Conservation (phyloP, 176 grass and related monocot species). For the Themeda triandra region DNA sequence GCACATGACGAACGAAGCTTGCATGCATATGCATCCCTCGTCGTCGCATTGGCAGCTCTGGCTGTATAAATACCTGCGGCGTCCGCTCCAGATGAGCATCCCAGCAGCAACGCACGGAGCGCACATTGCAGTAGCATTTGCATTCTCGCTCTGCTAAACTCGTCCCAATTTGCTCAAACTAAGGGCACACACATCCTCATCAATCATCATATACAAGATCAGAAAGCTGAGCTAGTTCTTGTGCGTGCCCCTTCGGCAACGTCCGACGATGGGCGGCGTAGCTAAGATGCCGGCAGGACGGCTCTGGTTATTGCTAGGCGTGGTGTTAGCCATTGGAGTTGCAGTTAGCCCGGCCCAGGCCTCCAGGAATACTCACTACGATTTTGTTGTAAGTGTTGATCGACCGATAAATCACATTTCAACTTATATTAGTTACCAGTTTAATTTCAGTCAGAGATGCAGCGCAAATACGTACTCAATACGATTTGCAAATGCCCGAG, state of each 20-base stretch:
- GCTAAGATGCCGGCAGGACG: not conserved
- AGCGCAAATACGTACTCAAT: too few species aligned
- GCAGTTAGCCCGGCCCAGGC: constrained; percentile 5
- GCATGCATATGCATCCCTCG: not conserved
- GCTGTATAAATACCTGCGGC: not conserved
- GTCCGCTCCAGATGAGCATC: not conserved
- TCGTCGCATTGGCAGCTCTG: not conserved
- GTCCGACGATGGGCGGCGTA: constrained; percentile 11
- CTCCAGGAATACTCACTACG: constrained; percentile 24
- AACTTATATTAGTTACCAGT: too few species aligned
- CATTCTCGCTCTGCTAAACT: not conserved
- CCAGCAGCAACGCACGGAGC: not conserved
- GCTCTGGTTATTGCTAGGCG: constrained; percentile 28
- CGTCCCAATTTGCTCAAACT: not conserved
- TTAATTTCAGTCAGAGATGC: too few species aligned
- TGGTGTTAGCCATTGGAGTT: constrained; percentile 8
- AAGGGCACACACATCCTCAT: too few species aligned
- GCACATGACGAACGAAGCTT: not conserved
- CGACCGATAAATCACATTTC: not conserved
- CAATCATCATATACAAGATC: not conserved
- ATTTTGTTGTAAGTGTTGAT: constrained; percentile 43
- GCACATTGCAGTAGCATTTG: not conserved
- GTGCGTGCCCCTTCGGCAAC: not conserved
- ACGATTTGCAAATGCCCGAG: too few species aligned
- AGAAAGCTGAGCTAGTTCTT: not conserved